phyloP scores from a whole-genome alignment of 768 basidiomycete genomes.

The Rickenella mellea region DNA sequence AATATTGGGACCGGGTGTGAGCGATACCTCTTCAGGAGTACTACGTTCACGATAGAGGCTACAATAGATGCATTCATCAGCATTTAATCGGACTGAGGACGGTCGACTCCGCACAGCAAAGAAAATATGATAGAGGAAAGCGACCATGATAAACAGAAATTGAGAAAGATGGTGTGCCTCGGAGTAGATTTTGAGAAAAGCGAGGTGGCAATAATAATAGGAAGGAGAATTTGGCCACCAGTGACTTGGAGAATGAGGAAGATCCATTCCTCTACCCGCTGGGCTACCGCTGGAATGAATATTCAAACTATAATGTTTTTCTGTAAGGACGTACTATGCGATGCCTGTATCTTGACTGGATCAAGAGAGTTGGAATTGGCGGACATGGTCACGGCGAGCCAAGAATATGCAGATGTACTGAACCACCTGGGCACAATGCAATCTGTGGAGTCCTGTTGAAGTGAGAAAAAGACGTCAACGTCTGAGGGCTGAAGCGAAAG shows the following conservation, averaged over 20 bases:
- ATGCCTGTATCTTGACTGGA: no score
- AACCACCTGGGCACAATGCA: no score
- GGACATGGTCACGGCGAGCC: no score
- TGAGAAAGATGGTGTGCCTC: slow-evolving; percentile 44
- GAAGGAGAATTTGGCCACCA: slow-evolving; percentile 46
- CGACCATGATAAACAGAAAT: slow-evolving; percentile 49
- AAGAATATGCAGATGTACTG: no score
- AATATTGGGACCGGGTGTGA: slow-evolving; percentile 13
- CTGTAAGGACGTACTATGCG: no score
- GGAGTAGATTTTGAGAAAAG: slow-evolving; percentile 30
- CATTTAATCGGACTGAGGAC: background rate
- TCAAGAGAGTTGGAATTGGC: no score
- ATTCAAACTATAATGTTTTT: no score
- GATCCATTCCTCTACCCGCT: slow-evolving; percentile 13
- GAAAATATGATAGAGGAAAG: slow-evolving; percentile 44
- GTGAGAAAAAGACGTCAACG: no score
- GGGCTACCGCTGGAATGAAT: no score
- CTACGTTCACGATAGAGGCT: background rate
- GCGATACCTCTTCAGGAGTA: slow-evolving; percentile 6
- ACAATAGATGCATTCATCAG: background rate
- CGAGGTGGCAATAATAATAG: slow-evolving; percentile 36
- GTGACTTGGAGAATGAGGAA: slow-evolving; percentile 39
- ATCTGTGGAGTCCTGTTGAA: no score
- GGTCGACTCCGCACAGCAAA: slow-evolving; percentile 46
- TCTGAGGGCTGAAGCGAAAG: no score